phyloP scores from a whole-genome alignment of 176 grass and related monocot genomes.

The Saccharum spontaneum region DNA sequence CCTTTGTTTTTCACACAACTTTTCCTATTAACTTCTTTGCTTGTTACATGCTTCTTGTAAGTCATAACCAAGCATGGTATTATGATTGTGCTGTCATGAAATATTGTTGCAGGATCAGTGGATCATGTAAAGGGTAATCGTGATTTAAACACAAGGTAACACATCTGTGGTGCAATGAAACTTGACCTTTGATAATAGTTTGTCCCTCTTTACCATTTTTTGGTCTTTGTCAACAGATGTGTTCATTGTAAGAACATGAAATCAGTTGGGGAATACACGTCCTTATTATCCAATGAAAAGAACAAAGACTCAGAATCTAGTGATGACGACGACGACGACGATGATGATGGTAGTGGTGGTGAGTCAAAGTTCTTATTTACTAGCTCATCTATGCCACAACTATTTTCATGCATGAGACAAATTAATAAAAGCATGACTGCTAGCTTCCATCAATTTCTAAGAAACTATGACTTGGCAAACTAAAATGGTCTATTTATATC shows the following conservation, averaged over 20 bases:
- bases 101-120: constrained; percentile 36
- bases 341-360: constrained; percentile 3
- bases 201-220: constrained; percentile 5
- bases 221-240: constrained; percentile 5
- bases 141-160: constrained; percentile 43
- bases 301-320: not conserved
- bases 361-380: not conserved
- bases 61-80: not conserved
- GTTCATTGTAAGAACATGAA: not conserved
- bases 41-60: not conserved
- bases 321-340: not conserved
- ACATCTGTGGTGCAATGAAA: not conserved
- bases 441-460: constrained; percentile 18
- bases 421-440: not conserved
- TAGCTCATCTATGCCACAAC: constrained; percentile 1
- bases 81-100: constrained; percentile 27
- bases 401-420: not conserved
- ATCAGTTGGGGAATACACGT: constrained; percentile 1
- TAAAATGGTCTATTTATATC: not conserved
- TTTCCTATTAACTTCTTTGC: not conserved
- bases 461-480: not conserved
- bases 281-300: constrained; percentile 20
- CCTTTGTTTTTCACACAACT: not conserved
- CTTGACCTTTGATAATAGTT: not conserved
- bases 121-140: not conserved